Evolutionary conservation across 2,329 filamentous ascomycete genomes (phyloP), one percentile per base, ranked within the genome.

Genomic region (Aspergillus aculeatinus): DNA sequence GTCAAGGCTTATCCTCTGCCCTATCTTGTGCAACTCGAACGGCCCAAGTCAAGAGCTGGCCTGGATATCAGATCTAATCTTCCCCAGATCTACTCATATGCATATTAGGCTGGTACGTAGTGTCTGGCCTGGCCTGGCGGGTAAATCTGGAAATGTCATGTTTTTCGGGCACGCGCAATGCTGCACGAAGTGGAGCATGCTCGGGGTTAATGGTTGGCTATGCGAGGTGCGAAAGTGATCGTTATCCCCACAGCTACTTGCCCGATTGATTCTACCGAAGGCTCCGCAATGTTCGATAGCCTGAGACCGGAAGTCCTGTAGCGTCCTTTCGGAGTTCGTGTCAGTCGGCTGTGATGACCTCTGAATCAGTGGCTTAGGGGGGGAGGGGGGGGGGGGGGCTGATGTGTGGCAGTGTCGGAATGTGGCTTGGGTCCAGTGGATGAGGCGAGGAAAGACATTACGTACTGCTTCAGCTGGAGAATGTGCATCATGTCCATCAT

Each of bases 1-100:
- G 54, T 42, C 19, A 47, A 56, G 31, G 56, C 54, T 56, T 56
- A 48, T 56, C 19, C 23, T 16, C 16, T 25, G 44, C 48, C 31
- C 51, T 53, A 23, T n/a, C n/a, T 21, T 49, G 48, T 21, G 48
- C n/a, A 25, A 27, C 12, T 21, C 12, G 48, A 49, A 14, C 3
- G 11, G 14, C 16, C 7, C 25, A 50, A n/a, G 23, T 44, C 39
- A 44, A 29, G 27, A 9, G 27, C 27, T 29, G 27, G 2, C 39
- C 14, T 44, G 27, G 27, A 29, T 9, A 44, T 44, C n/a, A 19
- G n/a, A 44, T 44, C 39, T 44, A 44, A 44, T 44, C 39, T 44
- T 19, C 39, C 39, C 39, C 39, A 16, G 39, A 44, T 44, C 16
- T 44, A 29, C 27, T 16, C 11, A 5, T 35, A 16, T 35, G 33